Percentiles rank a stretch among this genome's conserved stretches.
These are phyloP conservation scores for Crithidia expoeki DNA, from an alignment of 208 protist genomes.

Conservation along the genomic window DNA sequence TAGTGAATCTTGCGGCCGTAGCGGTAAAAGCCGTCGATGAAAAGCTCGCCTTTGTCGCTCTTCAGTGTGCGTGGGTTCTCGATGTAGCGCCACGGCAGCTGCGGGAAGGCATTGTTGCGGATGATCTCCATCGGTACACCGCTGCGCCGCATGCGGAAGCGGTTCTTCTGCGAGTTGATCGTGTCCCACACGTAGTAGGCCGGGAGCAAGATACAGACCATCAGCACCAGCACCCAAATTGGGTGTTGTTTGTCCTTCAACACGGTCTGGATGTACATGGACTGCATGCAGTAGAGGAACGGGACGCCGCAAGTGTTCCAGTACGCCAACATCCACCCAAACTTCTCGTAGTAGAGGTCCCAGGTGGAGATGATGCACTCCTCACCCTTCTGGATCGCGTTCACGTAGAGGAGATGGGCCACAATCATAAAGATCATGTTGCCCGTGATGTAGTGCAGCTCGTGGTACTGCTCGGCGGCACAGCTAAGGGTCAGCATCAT, in stretches of 20 bases:
- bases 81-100: conserved; percentile 92
- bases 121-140: conserved; percentile 78
- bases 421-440: conserved; percentile 93
- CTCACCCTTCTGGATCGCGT: conserved; percentile 95
- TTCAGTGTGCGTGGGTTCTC: conserved; percentile 91
- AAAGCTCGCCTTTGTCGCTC: conserved; percentile 84
- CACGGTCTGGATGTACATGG: conserved; percentile 89
- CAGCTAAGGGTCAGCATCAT: conserved; percentile 92
- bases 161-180: conserved; percentile 94
- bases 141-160: conserved; percentile 89
- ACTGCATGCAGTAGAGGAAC: conserved; percentile 94
- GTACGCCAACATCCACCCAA: conserved; percentile 94
- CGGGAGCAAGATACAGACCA: conserved; percentile 67
- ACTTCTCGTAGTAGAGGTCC: conserved; percentile 97
- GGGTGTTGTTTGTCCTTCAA: conserved; percentile 65
- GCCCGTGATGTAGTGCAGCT: conserved; percentile 77
- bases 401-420: conserved; percentile 94
- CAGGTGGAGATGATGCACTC: conserved; percentile 95
- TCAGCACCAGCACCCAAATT: conserved; percentile 66
- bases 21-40: conserved; percentile 93
- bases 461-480: conserved; percentile 86
- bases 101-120: conserved; percentile 87
- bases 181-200: conserved; percentile 96
- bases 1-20: conserved; percentile 96
- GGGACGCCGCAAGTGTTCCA: conserved; percentile 96